Percentiles rank a stretch among this genome's conserved stretches.
Evolutionary conservation across 2,329 filamentous ascomycete species (phyloP).

Genomic region (Xylaria sp.): DNA sequence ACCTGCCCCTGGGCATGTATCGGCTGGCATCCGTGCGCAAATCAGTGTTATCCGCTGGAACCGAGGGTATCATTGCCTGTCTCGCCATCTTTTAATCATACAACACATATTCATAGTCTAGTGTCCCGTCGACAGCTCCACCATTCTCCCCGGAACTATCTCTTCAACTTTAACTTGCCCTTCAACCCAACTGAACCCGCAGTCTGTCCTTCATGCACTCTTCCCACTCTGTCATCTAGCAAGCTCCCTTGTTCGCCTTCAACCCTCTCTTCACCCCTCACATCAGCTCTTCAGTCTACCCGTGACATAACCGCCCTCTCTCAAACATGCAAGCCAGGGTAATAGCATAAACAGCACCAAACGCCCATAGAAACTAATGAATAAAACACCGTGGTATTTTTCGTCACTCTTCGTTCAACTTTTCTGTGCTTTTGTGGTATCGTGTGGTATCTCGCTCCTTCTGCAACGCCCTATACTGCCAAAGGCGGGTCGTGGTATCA

Average conservation of each 20-base stretch:
- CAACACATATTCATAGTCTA: constrained; percentile 20
- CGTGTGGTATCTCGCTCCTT: constrained; percentile 41
- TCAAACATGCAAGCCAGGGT: neutral
- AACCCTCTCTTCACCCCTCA: neutral
- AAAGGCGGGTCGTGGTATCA: constrained; percentile 44
- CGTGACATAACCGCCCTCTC: neutral
- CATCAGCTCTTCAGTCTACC: constrained; percentile 6
- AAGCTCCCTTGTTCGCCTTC: neutral
- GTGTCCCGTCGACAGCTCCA: constrained; percentile 3
- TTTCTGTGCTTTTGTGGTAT: constrained; percentile 42
- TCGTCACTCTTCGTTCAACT: constrained; percentile 33
- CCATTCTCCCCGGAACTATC: neutral
- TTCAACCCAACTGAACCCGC: constrained; percentile 7
- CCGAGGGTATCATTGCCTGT: constrained; percentile 37
- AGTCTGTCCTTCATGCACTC: constrained; percentile 15
- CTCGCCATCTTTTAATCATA: constrained; percentile 31
- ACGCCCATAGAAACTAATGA: constrained; percentile 23
- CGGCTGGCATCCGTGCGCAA: too few relatives aligned
- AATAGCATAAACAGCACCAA: constrained; percentile 18
- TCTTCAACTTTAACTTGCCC: constrained; percentile 3
- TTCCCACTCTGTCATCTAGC: neutral
- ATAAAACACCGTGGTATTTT: constrained; percentile 36
- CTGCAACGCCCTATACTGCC: constrained; percentile 43
- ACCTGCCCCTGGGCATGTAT: too few relatives aligned
- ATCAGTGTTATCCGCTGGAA: constrained; percentile 13